Evolutionary conservation across 768 basidiomycete species (phyloP), one percentile per base, ranked within the genome.

Genomic region (Amanita pseudoporphyria): DNA sequence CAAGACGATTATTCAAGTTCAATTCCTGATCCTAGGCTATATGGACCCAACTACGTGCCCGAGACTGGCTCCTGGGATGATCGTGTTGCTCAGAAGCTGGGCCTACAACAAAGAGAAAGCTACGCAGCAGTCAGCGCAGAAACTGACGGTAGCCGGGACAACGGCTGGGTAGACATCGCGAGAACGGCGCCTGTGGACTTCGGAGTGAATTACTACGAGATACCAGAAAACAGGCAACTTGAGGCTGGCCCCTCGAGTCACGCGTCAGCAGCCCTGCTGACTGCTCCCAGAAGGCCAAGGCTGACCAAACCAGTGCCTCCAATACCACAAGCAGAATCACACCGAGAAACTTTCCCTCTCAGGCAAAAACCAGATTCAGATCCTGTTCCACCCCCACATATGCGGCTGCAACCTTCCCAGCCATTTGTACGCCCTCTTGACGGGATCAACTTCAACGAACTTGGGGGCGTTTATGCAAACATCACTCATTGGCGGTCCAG

Each of bases 371-470:
- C 56, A 16, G 54, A 58, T 3, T 54, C 55, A 6, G 65, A 67
- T n/a, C 60, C 66, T n/a, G 65, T 78, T 6, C 73, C 75, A 41
- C 74, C 79, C 28, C 77, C 82, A 39, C 86, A 87, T 60, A 64
- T 86, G 45, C 82, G 84, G 26, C 60, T 86, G 14, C 84, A 87
- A 58, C 74, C 76, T 12, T 67, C 71, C 9, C 80, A 80, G 50
- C 85, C 86, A 12, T 85, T 84, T 57, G 82, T 87, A 12, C 76
- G 84, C 5, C 86, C 87, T n/a, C 65, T 79, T 33, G 83, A 85
- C 9, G 84, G 83, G 6, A 61, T 87, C 28, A 72, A 82, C 56
- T 85, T 79, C 45, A 77, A 79, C 26, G 72, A 79, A 47, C 76
- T 88, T 9, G 80, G 79, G 6, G 60, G 67, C 5, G 78, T 86